Conservation (phyloP, 2,329 filamentous ascomycete species). For the Colletotrichum plurivorum region DNA sequence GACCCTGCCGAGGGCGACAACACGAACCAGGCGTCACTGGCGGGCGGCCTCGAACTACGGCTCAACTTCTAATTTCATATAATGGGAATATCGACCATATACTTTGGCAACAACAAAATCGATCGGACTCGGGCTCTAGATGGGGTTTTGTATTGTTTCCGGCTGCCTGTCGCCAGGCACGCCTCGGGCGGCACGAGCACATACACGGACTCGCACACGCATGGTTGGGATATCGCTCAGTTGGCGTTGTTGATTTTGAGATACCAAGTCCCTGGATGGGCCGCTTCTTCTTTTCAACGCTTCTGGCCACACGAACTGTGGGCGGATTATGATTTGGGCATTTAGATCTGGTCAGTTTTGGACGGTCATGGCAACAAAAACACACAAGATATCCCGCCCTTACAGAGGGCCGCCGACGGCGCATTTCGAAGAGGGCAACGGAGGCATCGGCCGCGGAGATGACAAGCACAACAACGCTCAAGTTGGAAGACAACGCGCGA, state of each 20-base stretch:
- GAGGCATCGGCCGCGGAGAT: conserved; percentile 3
- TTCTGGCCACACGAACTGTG: conserved; percentile 27
- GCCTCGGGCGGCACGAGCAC: conserved; percentile 24
- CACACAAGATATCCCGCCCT: conserved; percentile 35
- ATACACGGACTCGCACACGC: conserved; percentile 34
- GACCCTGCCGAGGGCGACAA: conserved; percentile 60
- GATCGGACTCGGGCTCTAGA: conserved; percentile 27
- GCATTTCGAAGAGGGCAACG: conserved; percentile 11
- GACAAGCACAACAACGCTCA: background rate
- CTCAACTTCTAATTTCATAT: conserved; percentile 58
- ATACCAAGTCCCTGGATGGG: conserved; percentile 41
- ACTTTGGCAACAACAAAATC: conserved; percentile 31
- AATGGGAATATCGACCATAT: conserved; percentile 20
- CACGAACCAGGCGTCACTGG: conserved; percentile 48
- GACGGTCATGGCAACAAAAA: conserved; percentile 38
- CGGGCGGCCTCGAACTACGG: conserved; percentile 59
- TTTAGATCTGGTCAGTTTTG: conserved; percentile 35
- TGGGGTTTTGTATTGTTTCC: conserved; percentile 12
- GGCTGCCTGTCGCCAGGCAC: conserved; percentile 24
- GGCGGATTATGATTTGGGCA: conserved; percentile 36
- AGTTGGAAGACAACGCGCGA: conserved; percentile 8
- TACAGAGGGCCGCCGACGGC: conserved; percentile 1
- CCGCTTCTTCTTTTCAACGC: conserved; percentile 38
- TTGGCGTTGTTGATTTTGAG: conserved; percentile 43
- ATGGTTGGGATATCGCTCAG: conserved; percentile 39